Evolutionary conservation across 2,329 filamentous ascomycete species (phyloP).

Genomic region (Paradendryphiella salina): DNA sequence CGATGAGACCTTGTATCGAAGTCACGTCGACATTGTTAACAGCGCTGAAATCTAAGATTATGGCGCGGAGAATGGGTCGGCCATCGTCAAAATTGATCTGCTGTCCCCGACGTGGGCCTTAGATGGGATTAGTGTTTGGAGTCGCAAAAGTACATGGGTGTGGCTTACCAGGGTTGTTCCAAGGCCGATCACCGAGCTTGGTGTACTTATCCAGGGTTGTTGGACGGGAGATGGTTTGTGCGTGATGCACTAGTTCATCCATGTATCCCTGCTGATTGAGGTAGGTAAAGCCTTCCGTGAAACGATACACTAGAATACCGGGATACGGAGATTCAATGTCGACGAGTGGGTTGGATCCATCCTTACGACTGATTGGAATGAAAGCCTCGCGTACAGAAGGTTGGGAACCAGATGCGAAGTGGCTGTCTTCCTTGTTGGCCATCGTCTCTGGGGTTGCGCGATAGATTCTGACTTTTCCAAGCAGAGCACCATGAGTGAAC

Average conservation of each 20-base stretch:
- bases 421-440: constrained; percentile 46
- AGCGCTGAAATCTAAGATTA: constrained; percentile 90
- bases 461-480: constrained; percentile 77
- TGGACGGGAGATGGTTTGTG: constrained; percentile 68
- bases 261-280: constrained; percentile 89
- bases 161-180: constrained; percentile 79
- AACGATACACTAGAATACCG: constrained; percentile 93
- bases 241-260: constrained; percentile 61
- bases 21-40: constrained; percentile 95
- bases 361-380: constrained; percentile 79
- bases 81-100: constrained; percentile 52
- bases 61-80: constrained; percentile 76
- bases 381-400: constrained; percentile 34
- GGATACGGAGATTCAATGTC: constrained; percentile 81
- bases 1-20: constrained; percentile 87
- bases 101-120: constrained; percentile 60
- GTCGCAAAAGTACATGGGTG: neutral
- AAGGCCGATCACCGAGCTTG: constrained; percentile 70
- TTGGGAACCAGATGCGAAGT: constrained; percentile 14
- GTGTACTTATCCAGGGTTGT: constrained; percentile 70
- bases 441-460: constrained; percentile 80
- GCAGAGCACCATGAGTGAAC: constrained; percentile 77
- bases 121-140: neutral
- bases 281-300: constrained; percentile 95
- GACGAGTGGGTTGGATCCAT: constrained; percentile 86